A percentile compares a stretch with the other conserved stretches of the same genome.
Evolutionary conservation across 1,139 yeast species (phyloP).

Genomic region (Pneumocystis wakefieldiae): DNA sequence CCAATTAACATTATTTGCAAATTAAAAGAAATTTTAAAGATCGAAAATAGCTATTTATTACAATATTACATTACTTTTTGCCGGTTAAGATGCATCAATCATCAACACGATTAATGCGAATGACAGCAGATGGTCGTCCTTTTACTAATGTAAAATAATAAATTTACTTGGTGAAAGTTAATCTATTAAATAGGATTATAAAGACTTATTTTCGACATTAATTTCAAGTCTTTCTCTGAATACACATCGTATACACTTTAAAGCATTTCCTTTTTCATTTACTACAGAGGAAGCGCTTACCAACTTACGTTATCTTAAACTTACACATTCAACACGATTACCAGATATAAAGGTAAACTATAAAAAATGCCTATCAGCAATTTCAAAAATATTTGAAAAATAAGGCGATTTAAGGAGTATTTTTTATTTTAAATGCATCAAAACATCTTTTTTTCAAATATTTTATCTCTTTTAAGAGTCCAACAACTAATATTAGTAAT

Average conservation of each 20-base stretch:
- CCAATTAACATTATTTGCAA: no score
- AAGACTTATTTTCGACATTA: conserved; percentile 41
- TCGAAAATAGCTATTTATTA: no score
- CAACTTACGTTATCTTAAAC: conserved; percentile 30
- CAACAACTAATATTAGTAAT: conserved; percentile 15
- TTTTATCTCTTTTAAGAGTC: neutral
- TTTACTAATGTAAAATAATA: conserved; percentile 6
- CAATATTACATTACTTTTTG: no score
- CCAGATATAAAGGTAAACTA: conserved; percentile 13
- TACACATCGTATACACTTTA: conserved; percentile 19
- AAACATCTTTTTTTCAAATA: neutral
- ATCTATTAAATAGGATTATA: conserved; percentile 28
- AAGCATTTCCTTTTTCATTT: conserved; percentile 39
- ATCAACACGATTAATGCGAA: conserved; percentile 10
- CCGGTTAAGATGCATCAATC: conserved; percentile 13
- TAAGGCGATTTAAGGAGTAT: no score
- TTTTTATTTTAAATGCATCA: neutral
- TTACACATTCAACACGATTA: conserved; percentile 35
- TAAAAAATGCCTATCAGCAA: neutral
- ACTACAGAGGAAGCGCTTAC: conserved; percentile 36
- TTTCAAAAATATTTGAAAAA: neutral
- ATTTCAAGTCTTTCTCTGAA: conserved; percentile 35
- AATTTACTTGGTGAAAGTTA: neutral
- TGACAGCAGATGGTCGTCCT: conserved; percentile 12
- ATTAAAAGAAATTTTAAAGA: no score